These are phyloP conservation scores for Lichtheimia ornata DNA, from an alignment of 371 early-diverging fungal genomes.

Conservation along the genomic window DNA sequence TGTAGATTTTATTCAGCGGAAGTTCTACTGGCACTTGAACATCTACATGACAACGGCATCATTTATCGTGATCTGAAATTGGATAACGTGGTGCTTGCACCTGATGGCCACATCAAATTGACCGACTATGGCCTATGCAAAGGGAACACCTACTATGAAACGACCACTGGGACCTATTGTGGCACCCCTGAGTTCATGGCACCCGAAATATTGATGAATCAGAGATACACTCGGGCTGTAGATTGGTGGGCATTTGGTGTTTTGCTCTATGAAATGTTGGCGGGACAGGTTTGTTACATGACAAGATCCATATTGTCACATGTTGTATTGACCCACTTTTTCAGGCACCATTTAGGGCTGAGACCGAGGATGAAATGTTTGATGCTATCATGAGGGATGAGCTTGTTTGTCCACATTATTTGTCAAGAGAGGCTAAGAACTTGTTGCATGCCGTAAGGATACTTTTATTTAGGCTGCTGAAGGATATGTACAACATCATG, in stretches of 20 bases:
- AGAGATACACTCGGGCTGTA: slow-evolving; percentile 82
- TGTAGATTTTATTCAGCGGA: slow-evolving; percentile 93
- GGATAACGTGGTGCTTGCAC: slow-evolving; percentile 53
- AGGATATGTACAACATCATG: background rate
- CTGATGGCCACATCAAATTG: slow-evolving; percentile 97
- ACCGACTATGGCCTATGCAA: slow-evolving; percentile 93
- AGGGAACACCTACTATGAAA: slow-evolving; percentile 51
- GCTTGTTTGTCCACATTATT: slow-evolving; percentile 87
- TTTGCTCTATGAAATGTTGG: slow-evolving; percentile 93
- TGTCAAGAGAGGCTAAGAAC: slow-evolving; percentile 90
- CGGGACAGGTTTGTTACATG: slow-evolving; percentile 63
- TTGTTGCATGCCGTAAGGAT: slow-evolving; percentile 77
- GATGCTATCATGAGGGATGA: slow-evolving; percentile 94
- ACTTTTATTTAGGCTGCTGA: background rate
- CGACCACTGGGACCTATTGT: slow-evolving; percentile 84
- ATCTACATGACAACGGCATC: slow-evolving; percentile 49
- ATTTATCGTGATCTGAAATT: slow-evolving; percentile 55
- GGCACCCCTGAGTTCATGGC: slow-evolving; percentile 89
- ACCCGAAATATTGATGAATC: slow-evolving; percentile 75
- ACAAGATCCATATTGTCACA: background rate
- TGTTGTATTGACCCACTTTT: too few relatives aligned
- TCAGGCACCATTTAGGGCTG: slow-evolving; percentile 90
- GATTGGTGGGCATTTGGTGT: slow-evolving; percentile 97
- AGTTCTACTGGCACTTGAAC: slow-evolving; percentile 91
- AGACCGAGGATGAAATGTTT: slow-evolving; percentile 95